Evolutionary conservation across 768 basidiomycete species (phyloP), one percentile per base, ranked within the genome.

Genomic region (Suillus americanus): DNA sequence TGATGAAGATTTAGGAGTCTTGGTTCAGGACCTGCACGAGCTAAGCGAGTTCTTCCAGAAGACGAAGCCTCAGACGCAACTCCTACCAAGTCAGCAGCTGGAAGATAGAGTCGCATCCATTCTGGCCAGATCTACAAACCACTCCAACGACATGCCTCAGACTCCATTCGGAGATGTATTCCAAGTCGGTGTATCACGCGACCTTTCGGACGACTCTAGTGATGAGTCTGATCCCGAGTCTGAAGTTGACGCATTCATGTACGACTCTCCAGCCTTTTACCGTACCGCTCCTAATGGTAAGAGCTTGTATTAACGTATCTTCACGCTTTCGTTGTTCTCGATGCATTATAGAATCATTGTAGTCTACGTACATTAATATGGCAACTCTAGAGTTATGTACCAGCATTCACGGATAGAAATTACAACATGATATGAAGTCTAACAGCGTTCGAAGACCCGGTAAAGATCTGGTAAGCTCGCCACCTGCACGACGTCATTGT

Each of bases 391-490:
- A 57, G 56, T 38, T 38, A 40, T 57, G 56, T 38, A 28, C 56
- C 23, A 28, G 25, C 56, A 28, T 40, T 57, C 37, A 25, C 14
- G 23, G 38, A 40, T 28, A 57, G 38, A 57, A 23, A 56, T 57
- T 57, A 5, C 37, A 38, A 23, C 25, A 40, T 40, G 38, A 25
- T 25, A 20, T 40, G 16, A 38, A 40, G 38, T 28, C 25, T 81
- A 98, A 73, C 96, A 98, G 67, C 96, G 79, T 78, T 99, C 96
- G 71, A 99, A 99, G 0, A 98, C 92, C 66, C 91, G 89, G 75
- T 97, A 99, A 61, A 99, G 79, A 67, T 96, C 94, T 2, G 95
- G 95, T 50, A 99, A 77, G 74, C 86, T 91, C 12, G 97, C 95
- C 23, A 97, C 86, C 76, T 96, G 92, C 2, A 94, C 87, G 5